A percentile compares a stretch with the other conserved stretches of the same genome.
These are phyloP conservation scores for Fraxinus greggii DNA, from an alignment of 305 asterid genomes.

Conservation along the genomic window DNA sequence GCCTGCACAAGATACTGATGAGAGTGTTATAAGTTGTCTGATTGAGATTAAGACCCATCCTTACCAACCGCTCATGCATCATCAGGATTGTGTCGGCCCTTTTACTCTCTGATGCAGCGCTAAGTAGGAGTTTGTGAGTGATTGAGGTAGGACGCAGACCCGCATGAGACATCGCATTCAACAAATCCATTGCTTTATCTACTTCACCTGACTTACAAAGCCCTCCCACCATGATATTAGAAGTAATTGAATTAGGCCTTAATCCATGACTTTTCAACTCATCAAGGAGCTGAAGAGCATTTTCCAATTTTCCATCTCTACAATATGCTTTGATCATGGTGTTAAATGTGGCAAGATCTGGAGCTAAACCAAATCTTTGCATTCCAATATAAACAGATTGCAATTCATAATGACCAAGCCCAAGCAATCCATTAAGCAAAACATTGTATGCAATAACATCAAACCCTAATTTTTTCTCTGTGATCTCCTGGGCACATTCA, in stretches of 20 bases:
- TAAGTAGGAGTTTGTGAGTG: conserved; percentile 56
- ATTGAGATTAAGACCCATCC: conserved; percentile 63
- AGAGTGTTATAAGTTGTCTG: conserved; percentile 50
- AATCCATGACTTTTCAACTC: conserved; percentile 64
- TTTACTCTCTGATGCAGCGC: conserved; percentile 59
- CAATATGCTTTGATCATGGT: conserved; percentile 63
- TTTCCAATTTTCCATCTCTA: conserved; percentile 60
- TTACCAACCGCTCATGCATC: conserved; percentile 59
- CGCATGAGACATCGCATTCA: conserved; percentile 44
- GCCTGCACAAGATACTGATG: conserved; percentile 58
- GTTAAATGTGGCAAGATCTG: conserved; percentile 69
- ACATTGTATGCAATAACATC: conserved; percentile 70
- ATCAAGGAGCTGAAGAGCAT: conserved; percentile 49
- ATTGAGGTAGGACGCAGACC: conserved; percentile 59
- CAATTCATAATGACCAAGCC: conserved; percentile 56
- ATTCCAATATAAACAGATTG: conserved; percentile 58
- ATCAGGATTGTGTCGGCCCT: conserved; percentile 55
- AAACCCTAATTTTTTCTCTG: conserved; percentile 47
- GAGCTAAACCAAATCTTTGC: conserved; percentile 56
- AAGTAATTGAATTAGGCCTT: conserved; percentile 59
- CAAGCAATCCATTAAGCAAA: conserved; percentile 68
- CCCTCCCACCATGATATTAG: conserved; percentile 62
- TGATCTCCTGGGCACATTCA: conserved; percentile 62
- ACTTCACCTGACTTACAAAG: conserved; percentile 67
- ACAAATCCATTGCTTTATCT: conserved; percentile 49